phyloP scores from a whole-genome alignment of 768 basidiomycete genomes.

The Termitomyces sp. region DNA sequence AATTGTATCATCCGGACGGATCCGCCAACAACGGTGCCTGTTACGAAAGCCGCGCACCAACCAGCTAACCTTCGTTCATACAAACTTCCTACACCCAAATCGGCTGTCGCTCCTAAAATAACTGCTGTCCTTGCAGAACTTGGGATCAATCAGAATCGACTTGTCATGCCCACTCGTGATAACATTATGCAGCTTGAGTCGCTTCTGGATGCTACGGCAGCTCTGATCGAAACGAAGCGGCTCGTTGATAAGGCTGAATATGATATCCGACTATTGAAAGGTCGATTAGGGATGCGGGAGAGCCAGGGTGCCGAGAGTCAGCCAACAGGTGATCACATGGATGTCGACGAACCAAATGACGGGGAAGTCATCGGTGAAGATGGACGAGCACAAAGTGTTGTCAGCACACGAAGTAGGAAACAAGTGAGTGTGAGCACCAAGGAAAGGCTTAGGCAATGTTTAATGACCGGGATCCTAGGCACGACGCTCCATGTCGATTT shows the following conservation, averaged over 20 bases:
- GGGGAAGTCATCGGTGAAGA: constrained; percentile 39
- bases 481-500: constrained; percentile 67
- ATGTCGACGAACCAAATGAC: constrained; percentile 40
- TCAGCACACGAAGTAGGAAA: constrained; percentile 55
- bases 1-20: constrained; percentile 76
- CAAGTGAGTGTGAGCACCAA: constrained; percentile 37
- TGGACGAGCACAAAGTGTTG: constrained; percentile 60
- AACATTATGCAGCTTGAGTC: constrained; percentile 72
- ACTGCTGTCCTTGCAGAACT: constrained; percentile 73
- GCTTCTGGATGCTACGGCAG: constrained; percentile 64
- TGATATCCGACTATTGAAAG: constrained; percentile 71
- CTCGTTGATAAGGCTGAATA: constrained; percentile 81
- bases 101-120: constrained; percentile 69
- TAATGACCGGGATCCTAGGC: constrained; percentile 24
- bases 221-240: constrained; percentile 86
- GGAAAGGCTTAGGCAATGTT: neutral
- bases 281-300: constrained; percentile 49
- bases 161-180: constrained; percentile 92
- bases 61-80: constrained; percentile 83
- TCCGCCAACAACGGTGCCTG: constrained; percentile 40
- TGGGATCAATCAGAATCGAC: constrained; percentile 60
- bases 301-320: constrained; percentile 34
- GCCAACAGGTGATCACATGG: constrained; percentile 36
- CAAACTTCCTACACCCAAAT: constrained; percentile 78
- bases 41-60: constrained; percentile 72